Evolutionary conservation across 202 grass and related monocot species (phyloP), one percentile per base, ranked within the genome.

Genomic region (Tripidium arundinaceum): DNA sequence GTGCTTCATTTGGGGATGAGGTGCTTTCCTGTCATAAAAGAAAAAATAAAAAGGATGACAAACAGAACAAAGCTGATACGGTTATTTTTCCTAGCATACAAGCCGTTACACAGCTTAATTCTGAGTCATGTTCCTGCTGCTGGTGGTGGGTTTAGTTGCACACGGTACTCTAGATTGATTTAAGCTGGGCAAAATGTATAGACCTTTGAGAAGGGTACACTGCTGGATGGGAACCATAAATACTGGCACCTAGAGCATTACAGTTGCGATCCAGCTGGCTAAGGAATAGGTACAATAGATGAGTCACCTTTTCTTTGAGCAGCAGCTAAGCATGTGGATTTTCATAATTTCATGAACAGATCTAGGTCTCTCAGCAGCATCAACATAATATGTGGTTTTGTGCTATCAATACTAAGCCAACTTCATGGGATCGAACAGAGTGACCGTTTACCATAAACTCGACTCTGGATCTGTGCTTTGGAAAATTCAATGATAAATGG

Each of bases 1-100:
- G 62, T 98, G 95, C 88, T 98, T 98, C 92, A 93, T 98, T 80
- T 87, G 47, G 37, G 26, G 18, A 65, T 2, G 0, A 0, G 1
- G 26, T 7, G 13, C 3, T 81, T 21, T 38, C 11, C 82, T 88
- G 36, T 46, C 64, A 81, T 15, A 54, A 37, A 34, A 65, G 6
- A 73, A 2, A 27, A 76, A 8, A 6, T 0, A 43, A 57, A 19
- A n/a, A 77, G 16, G 21, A 76, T 11, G 31, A 19, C 14, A 39
- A 67, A n/a, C 34, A 28, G 19, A 55, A 38, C 9, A 21, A 25
- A 49, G 43, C 42, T 65, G 42, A 40, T 1, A 40, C 7, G 11
- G 41, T n/a, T 25, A 66, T 3, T 37, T 36, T 54, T 38, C 28
- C 40, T 50, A 78, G 6, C 18, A 50, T 1, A 46, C 16, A 47